Percentiles rank a stretch among this genome's conserved stretches.
phyloP scores from a whole-genome alignment of 1,139 yeast species.

The Pichia sp. region DNA sequence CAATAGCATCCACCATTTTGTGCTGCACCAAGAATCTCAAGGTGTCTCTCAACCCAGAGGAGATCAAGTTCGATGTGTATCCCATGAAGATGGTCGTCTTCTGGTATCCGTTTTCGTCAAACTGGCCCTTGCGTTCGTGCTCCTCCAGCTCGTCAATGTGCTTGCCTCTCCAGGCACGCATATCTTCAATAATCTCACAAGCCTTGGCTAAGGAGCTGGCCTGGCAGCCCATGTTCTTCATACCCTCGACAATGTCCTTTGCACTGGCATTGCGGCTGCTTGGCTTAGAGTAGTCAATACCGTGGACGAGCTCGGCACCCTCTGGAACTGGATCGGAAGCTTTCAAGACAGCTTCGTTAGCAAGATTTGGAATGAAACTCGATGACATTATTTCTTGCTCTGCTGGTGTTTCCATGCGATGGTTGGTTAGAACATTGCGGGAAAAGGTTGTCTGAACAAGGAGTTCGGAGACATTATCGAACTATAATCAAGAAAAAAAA shows the following conservation, averaged over 20 bases:
- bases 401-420: too few relatives aligned
- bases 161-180: constrained; percentile 90
- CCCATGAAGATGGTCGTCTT: constrained; percentile 92
- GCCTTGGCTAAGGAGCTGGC: constrained; percentile 83
- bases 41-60: constrained; percentile 91
- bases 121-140: constrained; percentile 67
- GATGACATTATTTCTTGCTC: constrained; percentile 17
- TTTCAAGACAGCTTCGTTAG: constrained; percentile 85
- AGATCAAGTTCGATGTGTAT: constrained; percentile 92
- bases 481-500: constrained; percentile 1
- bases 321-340: constrained; percentile 84
- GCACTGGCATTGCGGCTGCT: constrained; percentile 66
- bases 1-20: constrained; percentile 91
- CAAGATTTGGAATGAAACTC: constrained; percentile 53
- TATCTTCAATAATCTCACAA: constrained; percentile 83
- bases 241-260: constrained; percentile 67
- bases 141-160: constrained; percentile 62
- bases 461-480: background rate
- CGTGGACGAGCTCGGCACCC: constrained; percentile 70
- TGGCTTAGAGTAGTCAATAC: constrained; percentile 81
- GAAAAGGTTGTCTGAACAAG: background rate
- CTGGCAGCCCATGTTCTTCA: constrained; percentile 98
- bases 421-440: too few relatives aligned
- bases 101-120: constrained; percentile 78
- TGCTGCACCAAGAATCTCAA: constrained; percentile 84